Percentiles rank a stretch among this genome's conserved stretches.
phyloP scores from a whole-genome alignment of 306 rosid genomes.

The Macrotyloma uniflorum region DNA sequence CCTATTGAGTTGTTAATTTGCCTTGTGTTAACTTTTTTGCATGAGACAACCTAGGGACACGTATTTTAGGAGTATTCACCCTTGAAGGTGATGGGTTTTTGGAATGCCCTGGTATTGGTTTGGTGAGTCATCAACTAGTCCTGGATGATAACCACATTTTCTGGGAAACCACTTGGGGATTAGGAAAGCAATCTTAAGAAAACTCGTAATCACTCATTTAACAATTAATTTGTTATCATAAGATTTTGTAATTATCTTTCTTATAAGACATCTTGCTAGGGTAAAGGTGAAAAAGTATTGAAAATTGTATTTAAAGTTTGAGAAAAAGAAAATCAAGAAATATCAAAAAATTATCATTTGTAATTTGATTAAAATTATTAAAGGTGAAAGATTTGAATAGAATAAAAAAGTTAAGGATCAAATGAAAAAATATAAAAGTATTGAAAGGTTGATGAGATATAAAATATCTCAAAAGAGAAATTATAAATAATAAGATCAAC shows the following conservation, averaged over 20 bases:
- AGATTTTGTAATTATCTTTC: neutral
- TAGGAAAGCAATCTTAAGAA: neutral
- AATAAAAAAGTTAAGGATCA: too few species aligned
- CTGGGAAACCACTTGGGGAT: neutral
- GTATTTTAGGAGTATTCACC: neutral
- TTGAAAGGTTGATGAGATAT: too few species aligned
- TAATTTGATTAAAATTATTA: too few species aligned
- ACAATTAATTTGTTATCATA: neutral
- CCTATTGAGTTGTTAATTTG: neutral
- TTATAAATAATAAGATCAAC: too few species aligned
- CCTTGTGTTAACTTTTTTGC: neutral
- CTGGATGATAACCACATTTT: neutral
- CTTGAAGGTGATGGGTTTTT: neutral
- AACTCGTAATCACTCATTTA: constrained; percentile 9
- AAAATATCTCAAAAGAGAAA: too few species aligned
- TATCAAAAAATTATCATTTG: too few species aligned
- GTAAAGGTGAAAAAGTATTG: too few species aligned
- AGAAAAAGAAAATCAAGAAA: too few species aligned
- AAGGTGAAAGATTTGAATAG: too few species aligned
- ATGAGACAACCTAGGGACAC: neutral
- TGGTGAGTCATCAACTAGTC: neutral
- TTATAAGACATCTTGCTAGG: neutral
- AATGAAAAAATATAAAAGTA: too few species aligned
- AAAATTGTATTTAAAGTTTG: too few species aligned
- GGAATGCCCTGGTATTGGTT: neutral